Evolutionary conservation across 352 stramenopile species (phyloP).

Genomic region (Nothophytophthora sp.): DNA sequence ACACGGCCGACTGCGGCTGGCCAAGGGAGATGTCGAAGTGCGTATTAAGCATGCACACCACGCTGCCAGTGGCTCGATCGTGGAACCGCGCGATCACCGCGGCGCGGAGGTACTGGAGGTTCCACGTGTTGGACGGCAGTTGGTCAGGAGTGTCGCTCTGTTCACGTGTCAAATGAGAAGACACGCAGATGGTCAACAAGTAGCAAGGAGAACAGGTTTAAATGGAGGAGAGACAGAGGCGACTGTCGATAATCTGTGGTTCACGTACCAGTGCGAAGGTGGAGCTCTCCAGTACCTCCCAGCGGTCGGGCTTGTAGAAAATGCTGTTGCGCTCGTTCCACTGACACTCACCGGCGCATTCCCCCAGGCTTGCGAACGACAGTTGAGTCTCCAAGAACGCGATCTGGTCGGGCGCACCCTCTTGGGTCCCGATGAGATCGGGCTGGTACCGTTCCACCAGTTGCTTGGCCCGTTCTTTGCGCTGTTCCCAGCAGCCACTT

Average conservation of each 20-base stretch:
- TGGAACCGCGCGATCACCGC: constrained; percentile 59
- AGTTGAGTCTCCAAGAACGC: constrained; percentile 48
- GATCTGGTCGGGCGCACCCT: constrained; percentile 58
- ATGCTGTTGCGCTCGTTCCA: constrained; percentile 72
- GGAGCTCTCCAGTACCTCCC: constrained; percentile 35
- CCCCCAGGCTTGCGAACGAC: constrained; percentile 42
- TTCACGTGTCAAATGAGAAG: too few species aligned
- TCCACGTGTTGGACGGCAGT: constrained; percentile 63
- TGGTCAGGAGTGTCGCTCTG: constrained; percentile 67
- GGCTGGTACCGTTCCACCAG: constrained; percentile 50
- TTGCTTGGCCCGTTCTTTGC: constrained; percentile 39
- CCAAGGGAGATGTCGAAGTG: constrained; percentile 67
- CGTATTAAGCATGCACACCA: constrained; percentile 77
- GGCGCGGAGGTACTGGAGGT: constrained; percentile 59
- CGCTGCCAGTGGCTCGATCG: constrained; percentile 22
- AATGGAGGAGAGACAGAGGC: background rate
- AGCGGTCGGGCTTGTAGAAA: constrained; percentile 52
- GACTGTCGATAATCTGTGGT: too few species aligned
- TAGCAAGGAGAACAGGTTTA: background rate
- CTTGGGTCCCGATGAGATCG: constrained; percentile 70
- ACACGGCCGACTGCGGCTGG: constrained; percentile 51
- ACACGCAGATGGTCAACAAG: background rate
- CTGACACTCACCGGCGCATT: constrained; percentile 59
- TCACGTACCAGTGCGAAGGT: constrained; percentile 65
- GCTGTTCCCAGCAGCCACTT: constrained; percentile 59